phyloP scores from a whole-genome alignment of 2,329 filamentous ascomycete genomes.

The Colletotrichum gigasporum region DNA sequence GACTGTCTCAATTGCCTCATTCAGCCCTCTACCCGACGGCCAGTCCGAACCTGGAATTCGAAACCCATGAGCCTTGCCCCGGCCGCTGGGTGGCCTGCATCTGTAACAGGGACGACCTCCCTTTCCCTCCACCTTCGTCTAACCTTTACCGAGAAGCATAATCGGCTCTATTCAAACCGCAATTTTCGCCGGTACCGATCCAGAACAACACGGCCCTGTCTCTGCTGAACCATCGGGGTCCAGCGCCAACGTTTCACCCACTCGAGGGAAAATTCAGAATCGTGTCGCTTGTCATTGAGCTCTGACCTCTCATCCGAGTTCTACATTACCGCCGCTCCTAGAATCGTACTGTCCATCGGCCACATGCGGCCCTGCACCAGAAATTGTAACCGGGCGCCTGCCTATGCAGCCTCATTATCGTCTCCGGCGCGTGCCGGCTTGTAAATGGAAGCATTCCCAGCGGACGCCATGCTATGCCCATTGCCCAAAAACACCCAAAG shows the following conservation, averaged over 20 bases:
- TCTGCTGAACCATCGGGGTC: not conserved
- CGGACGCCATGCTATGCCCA: not conserved
- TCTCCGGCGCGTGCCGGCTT: not conserved
- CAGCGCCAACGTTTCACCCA: not conserved
- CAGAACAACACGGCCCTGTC: no score
- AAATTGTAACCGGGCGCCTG: conserved; percentile 6
- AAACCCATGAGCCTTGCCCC: conserved; percentile 1
- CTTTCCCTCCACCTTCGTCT: not conserved
- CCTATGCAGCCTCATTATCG: conserved; percentile 4
- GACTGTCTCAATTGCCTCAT: not conserved
- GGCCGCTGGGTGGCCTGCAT: not conserved
- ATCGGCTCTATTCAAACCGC: not conserved
- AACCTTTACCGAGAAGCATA: not conserved
- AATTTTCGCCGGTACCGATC: not conserved
- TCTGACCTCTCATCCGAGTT: no score
- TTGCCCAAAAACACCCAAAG: not conserved
- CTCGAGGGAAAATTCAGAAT: not conserved
- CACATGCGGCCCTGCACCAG: not conserved
- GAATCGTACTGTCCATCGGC: no score
- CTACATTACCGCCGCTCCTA: no score
- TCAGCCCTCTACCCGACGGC: not conserved
- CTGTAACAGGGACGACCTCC: conserved; percentile 5
- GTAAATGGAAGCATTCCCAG: not conserved
- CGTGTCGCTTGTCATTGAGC: not conserved
- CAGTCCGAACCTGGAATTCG: not conserved